phyloP scores from a whole-genome alignment of 2,329 filamentous ascomycete species.

The Exophiala oligosperma region DNA sequence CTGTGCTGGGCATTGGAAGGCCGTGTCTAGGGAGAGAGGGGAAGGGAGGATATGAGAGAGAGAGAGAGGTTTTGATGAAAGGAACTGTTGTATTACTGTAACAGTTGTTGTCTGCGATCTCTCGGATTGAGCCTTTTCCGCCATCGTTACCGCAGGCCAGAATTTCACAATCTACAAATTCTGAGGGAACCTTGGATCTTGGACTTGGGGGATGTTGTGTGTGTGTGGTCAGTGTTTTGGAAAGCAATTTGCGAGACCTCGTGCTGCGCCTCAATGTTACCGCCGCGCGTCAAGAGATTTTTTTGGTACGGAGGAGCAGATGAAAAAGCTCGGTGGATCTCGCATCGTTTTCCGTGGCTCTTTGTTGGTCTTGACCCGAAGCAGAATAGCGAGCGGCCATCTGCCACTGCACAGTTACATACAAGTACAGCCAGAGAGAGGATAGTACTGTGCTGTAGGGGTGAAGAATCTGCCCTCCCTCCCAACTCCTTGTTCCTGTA shows the following conservation, averaged over 20 bases:
- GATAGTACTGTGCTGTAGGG: background rate
- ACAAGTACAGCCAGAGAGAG: too few species aligned
- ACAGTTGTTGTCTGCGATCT: background rate
- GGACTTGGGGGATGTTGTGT: background rate
- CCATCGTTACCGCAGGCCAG: background rate
- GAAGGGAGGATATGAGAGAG: background rate
- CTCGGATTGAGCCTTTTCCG: background rate
- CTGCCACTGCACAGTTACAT: background rate
- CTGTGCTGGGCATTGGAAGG: too few species aligned
- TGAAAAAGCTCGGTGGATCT: background rate
- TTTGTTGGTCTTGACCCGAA: background rate
- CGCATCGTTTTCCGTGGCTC: background rate
- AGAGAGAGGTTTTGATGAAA: background rate
- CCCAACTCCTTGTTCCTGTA: too few species aligned
- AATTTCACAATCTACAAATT: background rate
- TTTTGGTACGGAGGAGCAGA: background rate
- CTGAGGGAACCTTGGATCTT: background rate
- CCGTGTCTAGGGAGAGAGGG: background rate
- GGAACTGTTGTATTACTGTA: background rate
- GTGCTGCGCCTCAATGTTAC: conserved; percentile 1
- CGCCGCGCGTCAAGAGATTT: background rate
- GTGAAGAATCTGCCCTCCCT: too few species aligned
- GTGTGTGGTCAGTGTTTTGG: conserved; percentile 1
- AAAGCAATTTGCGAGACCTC: background rate
- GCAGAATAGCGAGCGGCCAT: background rate